These are phyloP conservation scores for Copromyces sp. DNA, from an alignment of 495 filamentous ascomycete genomes.

Conservation along the genomic window DNA sequence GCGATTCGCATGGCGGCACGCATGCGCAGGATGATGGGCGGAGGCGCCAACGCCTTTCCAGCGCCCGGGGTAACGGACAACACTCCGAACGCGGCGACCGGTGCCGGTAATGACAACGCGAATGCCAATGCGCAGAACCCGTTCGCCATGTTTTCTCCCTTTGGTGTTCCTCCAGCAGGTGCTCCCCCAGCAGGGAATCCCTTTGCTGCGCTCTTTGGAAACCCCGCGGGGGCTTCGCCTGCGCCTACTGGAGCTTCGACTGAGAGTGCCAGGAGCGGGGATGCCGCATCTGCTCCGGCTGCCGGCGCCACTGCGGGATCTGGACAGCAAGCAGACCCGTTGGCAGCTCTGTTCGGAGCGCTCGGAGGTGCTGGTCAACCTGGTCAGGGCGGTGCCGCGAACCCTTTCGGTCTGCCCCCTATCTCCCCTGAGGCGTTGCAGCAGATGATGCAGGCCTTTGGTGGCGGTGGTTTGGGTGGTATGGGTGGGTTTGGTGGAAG, in stretches of 20 bases:
- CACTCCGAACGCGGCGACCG: constrained; percentile 30
- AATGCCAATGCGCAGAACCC: constrained; percentile 28
- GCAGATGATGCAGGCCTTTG: constrained; percentile 32
- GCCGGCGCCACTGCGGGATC: constrained; percentile 7
- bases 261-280: not conserved
- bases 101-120: constrained; percentile 8
- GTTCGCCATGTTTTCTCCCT: constrained; percentile 23
- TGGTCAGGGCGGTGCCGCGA: constrained; percentile 10
- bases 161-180: constrained; percentile 24
- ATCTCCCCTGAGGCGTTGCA: constrained; percentile 33
- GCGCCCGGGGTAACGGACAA: constrained; percentile 84
- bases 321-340: constrained; percentile 27
- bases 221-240: constrained; percentile 8
- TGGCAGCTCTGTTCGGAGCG: constrained; percentile 31
- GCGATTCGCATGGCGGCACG: constrained; percentile 67
- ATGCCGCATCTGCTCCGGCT: not conserved
- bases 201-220: constrained; percentile 59
- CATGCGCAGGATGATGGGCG: constrained; percentile 64
- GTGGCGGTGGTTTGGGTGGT: constrained; percentile 10
- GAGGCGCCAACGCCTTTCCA: constrained; percentile 52
- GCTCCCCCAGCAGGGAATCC: constrained; percentile 52
- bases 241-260: constrained; percentile 1
- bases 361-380: not conserved
- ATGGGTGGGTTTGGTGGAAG: constrained; percentile 16
- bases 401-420: constrained; percentile 15